Evolutionary conservation across 2,329 filamentous ascomycete species (phyloP), one percentile per base, ranked within the genome.

Genomic region (Rhynchosporium graminicola): DNA sequence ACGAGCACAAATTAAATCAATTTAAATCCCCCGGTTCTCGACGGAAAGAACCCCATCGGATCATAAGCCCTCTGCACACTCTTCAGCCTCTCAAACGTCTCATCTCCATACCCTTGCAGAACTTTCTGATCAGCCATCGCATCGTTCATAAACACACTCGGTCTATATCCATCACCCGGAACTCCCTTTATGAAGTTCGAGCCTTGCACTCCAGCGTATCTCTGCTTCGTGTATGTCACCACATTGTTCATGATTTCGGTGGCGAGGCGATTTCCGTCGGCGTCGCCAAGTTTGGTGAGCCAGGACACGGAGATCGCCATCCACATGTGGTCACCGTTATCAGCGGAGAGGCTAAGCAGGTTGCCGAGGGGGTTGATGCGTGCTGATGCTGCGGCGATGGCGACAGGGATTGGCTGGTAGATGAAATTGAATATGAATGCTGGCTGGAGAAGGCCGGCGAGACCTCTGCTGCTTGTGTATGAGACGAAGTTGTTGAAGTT

Each of bases 71-170:
- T 63, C 66, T 77, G 74, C 60, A 76, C 66, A 10, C 63, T 65
- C 65, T 71, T 74, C 63, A 76, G 70, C 61, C 68, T 66, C 6
- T 63, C 69, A 66, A 72, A 74, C 7, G 67, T 71, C 20, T 67
- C 63, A 63, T 74, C 29, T 3, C 64, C 69, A 63, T 70, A 70
- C 50, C 74, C 57, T 54, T 71, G 8, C 65, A 69, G 48, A 1
- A 67, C 65, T 9, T 57, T 38, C 38, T 71, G 69, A 61, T 76
- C 73, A 26, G 65, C 68, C 66, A 70, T 72, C 0, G 74, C 74
- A 65, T 77, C 75, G 47, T 77, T 77, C 71, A 77, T 73, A 45
- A 75, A 74, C 1, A 70, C 63, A 9, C 72, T 71, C 1, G 56
- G 54, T 20, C 71, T 64, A 61, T 75, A 76, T 2, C 62, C 13